A percentile compares a stretch with the other conserved stretches of the same genome.
Conservation (phyloP, 129 eudicot genomes). For the Dittrichia graveolens region DNA sequence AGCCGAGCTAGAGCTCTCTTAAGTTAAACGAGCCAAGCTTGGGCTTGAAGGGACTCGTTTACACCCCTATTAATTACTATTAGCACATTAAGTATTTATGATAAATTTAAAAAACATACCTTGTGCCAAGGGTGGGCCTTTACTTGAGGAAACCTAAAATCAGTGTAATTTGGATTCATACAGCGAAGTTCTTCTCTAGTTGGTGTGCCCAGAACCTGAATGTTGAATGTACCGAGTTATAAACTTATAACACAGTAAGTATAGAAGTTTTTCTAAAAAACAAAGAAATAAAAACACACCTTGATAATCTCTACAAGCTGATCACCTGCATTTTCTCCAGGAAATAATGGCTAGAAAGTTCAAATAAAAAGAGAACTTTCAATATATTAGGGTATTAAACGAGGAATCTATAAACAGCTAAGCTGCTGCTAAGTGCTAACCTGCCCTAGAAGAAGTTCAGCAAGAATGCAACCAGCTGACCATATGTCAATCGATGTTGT, state of each 20-base stretch:
- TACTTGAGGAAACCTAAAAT: slow-evolving; percentile 55
- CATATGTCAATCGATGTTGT: slow-evolving; percentile 87
- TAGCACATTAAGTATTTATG: no score
- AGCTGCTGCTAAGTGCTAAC: slow-evolving; percentile 40
- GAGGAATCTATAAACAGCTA: neutral
- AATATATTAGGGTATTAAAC: neutral
- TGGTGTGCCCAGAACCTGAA: slow-evolving; percentile 96
- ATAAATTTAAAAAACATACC: slow-evolving; percentile 21
- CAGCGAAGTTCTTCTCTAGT: slow-evolving; percentile 98
- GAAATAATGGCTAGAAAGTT: slow-evolving; percentile 73
- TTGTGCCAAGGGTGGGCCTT: slow-evolving; percentile 55
- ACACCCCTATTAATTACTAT: no score
- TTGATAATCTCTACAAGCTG: slow-evolving; percentile 96
- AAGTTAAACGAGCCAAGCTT: no score
- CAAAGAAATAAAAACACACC: slow-evolving; percentile 38
- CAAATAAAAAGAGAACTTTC: neutral
- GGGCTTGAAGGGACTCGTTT: no score
- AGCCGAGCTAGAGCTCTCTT: no score
- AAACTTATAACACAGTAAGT: slow-evolving; percentile 3
- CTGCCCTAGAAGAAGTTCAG: slow-evolving; percentile 94
- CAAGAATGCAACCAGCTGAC: slow-evolving; percentile 99
- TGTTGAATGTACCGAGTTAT: slow-evolving; percentile 11
- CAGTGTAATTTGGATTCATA: slow-evolving; percentile 93
- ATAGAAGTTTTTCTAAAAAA: neutral
- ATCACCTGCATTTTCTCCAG: slow-evolving; percentile 96